Conservation (phyloP, 139 green algal genomes). For the Pseudopediastrum boryanum region DNA sequence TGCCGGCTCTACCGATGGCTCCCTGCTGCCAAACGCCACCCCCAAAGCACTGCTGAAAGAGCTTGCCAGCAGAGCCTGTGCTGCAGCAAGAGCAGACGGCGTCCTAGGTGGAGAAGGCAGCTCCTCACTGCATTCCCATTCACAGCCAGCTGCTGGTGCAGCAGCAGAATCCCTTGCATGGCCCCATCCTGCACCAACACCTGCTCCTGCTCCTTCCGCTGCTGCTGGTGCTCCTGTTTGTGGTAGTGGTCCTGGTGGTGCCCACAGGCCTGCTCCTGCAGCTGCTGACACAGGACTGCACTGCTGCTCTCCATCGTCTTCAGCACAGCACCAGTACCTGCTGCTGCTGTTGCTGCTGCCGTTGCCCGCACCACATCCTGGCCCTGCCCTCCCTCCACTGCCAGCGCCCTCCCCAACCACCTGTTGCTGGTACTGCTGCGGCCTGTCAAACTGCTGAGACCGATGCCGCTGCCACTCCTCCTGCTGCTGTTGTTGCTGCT, state of each 20-base stretch:
- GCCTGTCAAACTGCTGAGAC: not conserved
- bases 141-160: no score
- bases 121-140: no score
- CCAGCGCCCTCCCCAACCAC: not conserved
- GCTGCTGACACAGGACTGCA: conserved; percentile 26
- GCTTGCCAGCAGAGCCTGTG: no score
- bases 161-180: no score
- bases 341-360: conserved; percentile 1
- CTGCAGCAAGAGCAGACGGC: no score
- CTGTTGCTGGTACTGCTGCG: conserved; percentile 14
- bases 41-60: not conserved
- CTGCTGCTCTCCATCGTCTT: no score
- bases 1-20: no score
- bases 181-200: no score
- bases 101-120: no score
- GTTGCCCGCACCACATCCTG: not conserved
- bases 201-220: not conserved
- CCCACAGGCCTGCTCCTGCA: conserved; percentile 12
- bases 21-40: not conserved
- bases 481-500: conserved; percentile 3
- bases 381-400: not conserved
- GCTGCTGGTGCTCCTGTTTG: not conserved
- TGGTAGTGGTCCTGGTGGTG: conserved; percentile 24
- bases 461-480: not conserved
- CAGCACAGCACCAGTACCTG: no score